These are phyloP conservation scores for Phytophthora pluvialis DNA, from an alignment of 352 stramenopile genomes.

Conservation along the genomic window DNA sequence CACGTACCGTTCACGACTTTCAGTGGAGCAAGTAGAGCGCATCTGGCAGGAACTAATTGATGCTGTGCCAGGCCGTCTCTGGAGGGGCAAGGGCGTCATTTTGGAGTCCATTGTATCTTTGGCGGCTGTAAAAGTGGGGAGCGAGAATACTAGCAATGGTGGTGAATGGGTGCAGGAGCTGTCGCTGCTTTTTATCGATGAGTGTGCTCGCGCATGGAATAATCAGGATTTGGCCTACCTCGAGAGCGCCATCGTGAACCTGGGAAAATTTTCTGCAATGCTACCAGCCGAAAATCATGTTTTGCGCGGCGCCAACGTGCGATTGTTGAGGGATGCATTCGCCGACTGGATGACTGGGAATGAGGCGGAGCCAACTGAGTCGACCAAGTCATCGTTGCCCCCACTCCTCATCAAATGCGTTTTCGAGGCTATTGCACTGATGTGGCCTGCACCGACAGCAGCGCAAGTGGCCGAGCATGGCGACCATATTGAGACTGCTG, in stretches of 20 bases:
- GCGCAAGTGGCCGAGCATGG: not conserved
- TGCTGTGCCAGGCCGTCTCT: conserved; percentile 71
- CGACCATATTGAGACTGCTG: conserved; percentile 4
- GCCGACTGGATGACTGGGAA: conserved; percentile 40
- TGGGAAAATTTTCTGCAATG: conserved; percentile 54
- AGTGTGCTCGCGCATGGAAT: conserved; percentile 68
- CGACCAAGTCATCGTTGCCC: conserved; percentile 34
- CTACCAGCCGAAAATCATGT: conserved; percentile 30
- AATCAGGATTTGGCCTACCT: conserved; percentile 75
- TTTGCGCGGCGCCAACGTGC: conserved; percentile 49
- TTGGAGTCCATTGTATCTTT: conserved; percentile 72
- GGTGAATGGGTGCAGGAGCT: conserved; percentile 37
- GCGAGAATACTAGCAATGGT: not conserved
- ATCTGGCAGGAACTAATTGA: conserved; percentile 59
- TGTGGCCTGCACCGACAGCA: conserved; percentile 43
- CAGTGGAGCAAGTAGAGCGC: conserved; percentile 46
- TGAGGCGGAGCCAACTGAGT: conserved; percentile 13
- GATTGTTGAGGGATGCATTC: conserved; percentile 43
- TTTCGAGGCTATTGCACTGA: conserved; percentile 64
- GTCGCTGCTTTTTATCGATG: conserved; percentile 53
- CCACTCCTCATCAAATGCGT: conserved; percentile 79
- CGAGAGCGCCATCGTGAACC: conserved; percentile 63
- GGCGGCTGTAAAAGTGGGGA: conserved; percentile 39
- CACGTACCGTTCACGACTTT: conserved; percentile 55
- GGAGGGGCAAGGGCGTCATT: conserved; percentile 78